These are phyloP conservation scores for Gossypium anomalum DNA, from an alignment of 345 rosid genomes.

Conservation along the genomic window DNA sequence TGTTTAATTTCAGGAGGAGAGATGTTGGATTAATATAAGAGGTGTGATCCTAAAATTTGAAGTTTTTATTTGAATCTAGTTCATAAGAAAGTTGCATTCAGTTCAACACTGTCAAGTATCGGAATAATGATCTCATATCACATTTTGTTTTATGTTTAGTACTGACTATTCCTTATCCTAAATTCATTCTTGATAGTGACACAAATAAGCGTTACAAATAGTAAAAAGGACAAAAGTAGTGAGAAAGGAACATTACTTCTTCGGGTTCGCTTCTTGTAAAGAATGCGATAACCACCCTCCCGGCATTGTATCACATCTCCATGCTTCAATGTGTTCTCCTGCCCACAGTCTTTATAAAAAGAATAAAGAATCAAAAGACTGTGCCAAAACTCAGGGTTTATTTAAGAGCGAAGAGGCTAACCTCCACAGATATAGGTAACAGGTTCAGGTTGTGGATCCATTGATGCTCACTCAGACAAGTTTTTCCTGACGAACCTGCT, in stretches of 20 bases:
- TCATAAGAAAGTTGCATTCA: neutral
- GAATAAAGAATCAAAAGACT: neutral
- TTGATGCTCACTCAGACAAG: slow-evolving; percentile 14
- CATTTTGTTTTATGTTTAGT: neutral
- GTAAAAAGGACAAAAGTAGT: neutral
- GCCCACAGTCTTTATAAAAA: slow-evolving; percentile 58
- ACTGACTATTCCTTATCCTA: neutral
- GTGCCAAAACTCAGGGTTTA: neutral
- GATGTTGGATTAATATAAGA: too few relatives aligned
- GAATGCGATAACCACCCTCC: slow-evolving; percentile 90
- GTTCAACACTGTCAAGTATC: neutral
- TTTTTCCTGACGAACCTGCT: neutral
- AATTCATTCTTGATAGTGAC: neutral
- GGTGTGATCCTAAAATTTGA: too few relatives aligned
- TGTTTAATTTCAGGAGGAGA: too few relatives aligned
- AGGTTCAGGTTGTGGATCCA: slow-evolving; percentile 87
- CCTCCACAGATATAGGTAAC: slow-evolving; percentile 91
- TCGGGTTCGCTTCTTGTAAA: slow-evolving; percentile 92
- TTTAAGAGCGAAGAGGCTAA: neutral
- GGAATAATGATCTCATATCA: neutral
- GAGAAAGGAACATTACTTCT: slow-evolving; percentile 40
- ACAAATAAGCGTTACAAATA: neutral
- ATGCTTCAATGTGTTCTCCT: slow-evolving; percentile 67
- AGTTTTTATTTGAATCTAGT: too few relatives aligned
- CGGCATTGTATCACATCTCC: slow-evolving; percentile 92